Base-by-base conservation (phyloP, 2,329 filamentous ascomycete genomes). In the Fusarium subglutinans region DNA sequence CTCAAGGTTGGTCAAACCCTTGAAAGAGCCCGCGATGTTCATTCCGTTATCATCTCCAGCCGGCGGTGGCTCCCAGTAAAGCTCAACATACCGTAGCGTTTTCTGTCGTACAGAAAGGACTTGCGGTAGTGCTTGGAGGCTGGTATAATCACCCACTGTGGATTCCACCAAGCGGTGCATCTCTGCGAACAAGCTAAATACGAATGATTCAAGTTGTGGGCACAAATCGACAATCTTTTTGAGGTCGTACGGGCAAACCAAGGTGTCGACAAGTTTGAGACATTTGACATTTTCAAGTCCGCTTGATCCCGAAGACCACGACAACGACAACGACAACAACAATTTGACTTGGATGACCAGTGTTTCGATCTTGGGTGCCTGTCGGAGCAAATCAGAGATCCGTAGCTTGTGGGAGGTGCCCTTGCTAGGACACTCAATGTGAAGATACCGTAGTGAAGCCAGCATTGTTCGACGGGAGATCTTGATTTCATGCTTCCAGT, bases 121-220 rank as follows among this genome's bases (percentile, higher is more conserved):
- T 11, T 47, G 1, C 4, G 45, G 45, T 1, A 47, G 45, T 5
- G 18, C 10, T 40, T 22, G 11, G 38, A 13, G 38, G 12, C 20
- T 3, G 18, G 10, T 20, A 38, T 3, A 12, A 20, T 38, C 0
- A 4, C 2, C 2, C 8, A 2, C 11, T 20, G 0, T 12, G 10
- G 1, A 20, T 20, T 38, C 10, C 17, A 18, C 2, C 18, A 0
- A 0, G 37, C 18, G 4, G 8, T 0, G 2, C 2, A 38, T 38
- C 2, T 38, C 11, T n/a, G 8, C 17, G 8, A 10, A 26, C 8
- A 10, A 28, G 30, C 3, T 26, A 9, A 11, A 22, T 17, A 26
- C 4, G 10, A 53, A 53, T 22, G 13, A 26, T 26, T 26, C 50
- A 26, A 54, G 50, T 10, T 17, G 24, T 26, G 33, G 1, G 50